Evolutionary conservation across 331 rosid genomes (phyloP).

Genomic region (Dryas integrifolia): DNA sequence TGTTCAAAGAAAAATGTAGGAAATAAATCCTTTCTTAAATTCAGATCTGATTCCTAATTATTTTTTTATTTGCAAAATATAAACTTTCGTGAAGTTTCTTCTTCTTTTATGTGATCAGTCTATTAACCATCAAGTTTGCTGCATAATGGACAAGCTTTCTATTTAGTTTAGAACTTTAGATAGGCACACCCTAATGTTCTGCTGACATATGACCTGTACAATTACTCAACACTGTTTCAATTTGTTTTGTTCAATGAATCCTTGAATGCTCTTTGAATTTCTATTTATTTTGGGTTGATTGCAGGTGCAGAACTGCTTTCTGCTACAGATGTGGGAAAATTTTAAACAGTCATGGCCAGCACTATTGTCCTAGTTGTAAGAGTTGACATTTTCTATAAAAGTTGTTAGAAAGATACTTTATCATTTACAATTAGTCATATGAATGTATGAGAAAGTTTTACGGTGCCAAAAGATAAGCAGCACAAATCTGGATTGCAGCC

Average conservation of each 20-base stretch:
- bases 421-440: background rate
- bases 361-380: constrained; percentile 33
- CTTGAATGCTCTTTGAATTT: constrained; percentile 1
- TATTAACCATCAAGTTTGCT: background rate
- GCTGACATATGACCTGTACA: background rate
- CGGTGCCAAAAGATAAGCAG: background rate
- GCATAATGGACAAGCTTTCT: background rate
- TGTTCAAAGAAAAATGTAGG: background rate
- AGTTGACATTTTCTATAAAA: constrained; percentile 16
- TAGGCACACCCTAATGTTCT: background rate
- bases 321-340: constrained; percentile 57
- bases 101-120: background rate
- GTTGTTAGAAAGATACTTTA: background rate
- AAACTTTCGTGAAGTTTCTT: background rate
- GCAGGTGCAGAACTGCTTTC: constrained; percentile 60
- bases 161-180: background rate
- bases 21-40: background rate
- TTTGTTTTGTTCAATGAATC: background rate
- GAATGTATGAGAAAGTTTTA: background rate
- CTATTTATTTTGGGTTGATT: constrained; percentile 12
- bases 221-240: background rate
- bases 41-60: background rate
- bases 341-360: background rate
- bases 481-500: background rate
- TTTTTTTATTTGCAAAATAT: background rate